Conservation (phyloP, 352 stramenopile species). For the Globisporangium carolinianum region DNA sequence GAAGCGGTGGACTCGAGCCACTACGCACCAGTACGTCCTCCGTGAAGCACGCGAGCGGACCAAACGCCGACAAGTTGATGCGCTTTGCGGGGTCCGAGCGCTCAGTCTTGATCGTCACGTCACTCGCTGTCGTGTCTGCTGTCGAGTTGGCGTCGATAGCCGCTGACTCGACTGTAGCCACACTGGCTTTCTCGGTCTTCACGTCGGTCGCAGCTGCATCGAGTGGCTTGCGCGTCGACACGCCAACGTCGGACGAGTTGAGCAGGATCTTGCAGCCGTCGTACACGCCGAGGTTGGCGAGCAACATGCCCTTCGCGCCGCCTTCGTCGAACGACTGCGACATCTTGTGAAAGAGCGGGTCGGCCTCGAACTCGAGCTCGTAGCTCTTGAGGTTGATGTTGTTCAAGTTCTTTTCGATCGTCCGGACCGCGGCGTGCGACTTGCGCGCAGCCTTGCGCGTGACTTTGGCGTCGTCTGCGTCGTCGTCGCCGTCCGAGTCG, state of each 20-base stretch:
- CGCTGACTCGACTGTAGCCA: no score
- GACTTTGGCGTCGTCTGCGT: constrained; percentile 18
- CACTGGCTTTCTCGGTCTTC: constrained; percentile 12
- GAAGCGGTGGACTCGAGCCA: no score
- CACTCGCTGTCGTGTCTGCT: background rate
- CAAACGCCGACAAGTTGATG: constrained; percentile 42
- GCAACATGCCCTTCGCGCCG: constrained; percentile 87
- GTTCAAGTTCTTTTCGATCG: constrained; percentile 85
- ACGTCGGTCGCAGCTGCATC: background rate
- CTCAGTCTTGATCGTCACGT: constrained; percentile 11
- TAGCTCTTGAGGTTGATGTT: constrained; percentile 85
- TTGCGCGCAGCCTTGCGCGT: constrained; percentile 37
- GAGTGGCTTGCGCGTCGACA: constrained; percentile 43
- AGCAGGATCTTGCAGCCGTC: constrained; percentile 84
- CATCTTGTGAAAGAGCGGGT: constrained; percentile 92
- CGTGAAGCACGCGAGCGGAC: constrained; percentile 42
- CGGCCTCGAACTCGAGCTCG: constrained; percentile 83
- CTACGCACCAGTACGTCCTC: constrained; percentile 38
- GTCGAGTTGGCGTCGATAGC: constrained; percentile 2
- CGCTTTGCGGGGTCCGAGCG: constrained; percentile 18
- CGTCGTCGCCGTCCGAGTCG: constrained; percentile 20
- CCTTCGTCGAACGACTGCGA: constrained; percentile 90
- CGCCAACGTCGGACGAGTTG: constrained; percentile 66
- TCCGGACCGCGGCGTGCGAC: constrained; percentile 37
- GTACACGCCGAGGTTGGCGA: constrained; percentile 89